A percentile compares a stretch with the other conserved stretches of the same genome.
Conservation (phyloP, 306 rosid genomes). For the Cicer arietinum region DNA sequence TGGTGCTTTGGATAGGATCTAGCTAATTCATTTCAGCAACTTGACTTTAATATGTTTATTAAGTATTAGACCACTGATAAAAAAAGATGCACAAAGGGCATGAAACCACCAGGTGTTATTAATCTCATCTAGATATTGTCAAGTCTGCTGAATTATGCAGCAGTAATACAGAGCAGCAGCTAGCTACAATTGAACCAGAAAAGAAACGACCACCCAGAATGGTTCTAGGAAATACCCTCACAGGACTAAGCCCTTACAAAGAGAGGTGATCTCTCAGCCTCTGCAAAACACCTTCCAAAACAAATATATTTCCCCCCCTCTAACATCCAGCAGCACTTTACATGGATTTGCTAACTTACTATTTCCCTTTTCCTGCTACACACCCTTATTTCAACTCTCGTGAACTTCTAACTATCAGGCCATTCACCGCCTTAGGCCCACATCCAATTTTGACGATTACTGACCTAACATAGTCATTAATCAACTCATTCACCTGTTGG, state of each 20-base stretch:
- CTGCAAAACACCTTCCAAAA: conserved; percentile 3
- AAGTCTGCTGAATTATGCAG: neutral
- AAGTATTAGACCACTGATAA: neutral
- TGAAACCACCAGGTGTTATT: neutral
- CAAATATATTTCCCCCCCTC: neutral
- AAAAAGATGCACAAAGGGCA: conserved; percentile 19
- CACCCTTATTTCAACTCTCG: neutral
- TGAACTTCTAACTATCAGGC: neutral
- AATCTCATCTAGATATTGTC: neutral
- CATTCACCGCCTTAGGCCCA: neutral
- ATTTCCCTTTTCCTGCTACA: conserved; percentile 1
- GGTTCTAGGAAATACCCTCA: neutral
- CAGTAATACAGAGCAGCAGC: neutral
- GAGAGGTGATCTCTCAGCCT: conserved; percentile 16
- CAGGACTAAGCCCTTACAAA: neutral
- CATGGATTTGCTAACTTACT: neutral
- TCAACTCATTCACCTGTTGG: conserved; percentile 3
- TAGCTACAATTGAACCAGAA: neutral
- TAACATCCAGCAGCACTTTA: neutral
- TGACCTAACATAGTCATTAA: neutral
- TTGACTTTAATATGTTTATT: conserved; percentile 19
- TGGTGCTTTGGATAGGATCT: neutral
- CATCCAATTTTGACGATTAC: neutral
- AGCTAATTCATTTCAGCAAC: neutral
- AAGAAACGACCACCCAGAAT: neutral